Base-by-base conservation (phyloP, 805 yeast genomes). In the Yamadazyma sp. region DNA sequence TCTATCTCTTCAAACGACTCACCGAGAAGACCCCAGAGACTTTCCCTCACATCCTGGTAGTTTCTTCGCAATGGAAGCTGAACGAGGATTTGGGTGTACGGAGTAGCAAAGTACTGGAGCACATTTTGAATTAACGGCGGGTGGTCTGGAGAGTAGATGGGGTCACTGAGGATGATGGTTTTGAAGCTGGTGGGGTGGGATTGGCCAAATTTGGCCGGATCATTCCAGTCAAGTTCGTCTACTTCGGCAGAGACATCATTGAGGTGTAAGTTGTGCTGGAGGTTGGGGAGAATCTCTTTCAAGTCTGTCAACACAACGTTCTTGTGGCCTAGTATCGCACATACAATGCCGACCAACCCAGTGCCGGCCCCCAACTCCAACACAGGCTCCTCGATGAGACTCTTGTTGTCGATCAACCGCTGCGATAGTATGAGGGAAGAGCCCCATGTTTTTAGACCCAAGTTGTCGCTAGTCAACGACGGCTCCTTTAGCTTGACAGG, bases 391-490 rank as follows among this genome's bases (percentile, higher is more conserved):
- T 32, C 16, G 3, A 60, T 44, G 19, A 54, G 55, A 5, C 36
- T 24, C 1, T 43, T 33, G n/a, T 45, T 16, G 18, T 55, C 48
- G 5, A 71, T 56, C 3, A 87, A 55, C 17, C 84, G 59, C 22
- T 72, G 64, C 3, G 93, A 73, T 16, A 93, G 62, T 5, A 87
- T 71, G 17, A 84, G 62, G 0, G 97, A 79, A 0, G 97, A 84
- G 0, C 98, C 99, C 99, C 99, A 91, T 0, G 99, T 91, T 45
- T 91, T 88, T 56, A 88, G 70, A 0, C 99, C 99, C 15, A 93
- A 63, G 44, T 83, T 84, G 59, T 93, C 99, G 25, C 79, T 76
- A 0, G 96, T 86, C 43, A 91, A 64, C 0, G 95, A 79, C 0
- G 98, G 98, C 53, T 91, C 99, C 41, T 71, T 70, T 19, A 91